These are phyloP conservation scores for Thinopyrum elongatum DNA, from an alignment of 176 grass and related monocot species.

Conservation along the genomic window DNA sequence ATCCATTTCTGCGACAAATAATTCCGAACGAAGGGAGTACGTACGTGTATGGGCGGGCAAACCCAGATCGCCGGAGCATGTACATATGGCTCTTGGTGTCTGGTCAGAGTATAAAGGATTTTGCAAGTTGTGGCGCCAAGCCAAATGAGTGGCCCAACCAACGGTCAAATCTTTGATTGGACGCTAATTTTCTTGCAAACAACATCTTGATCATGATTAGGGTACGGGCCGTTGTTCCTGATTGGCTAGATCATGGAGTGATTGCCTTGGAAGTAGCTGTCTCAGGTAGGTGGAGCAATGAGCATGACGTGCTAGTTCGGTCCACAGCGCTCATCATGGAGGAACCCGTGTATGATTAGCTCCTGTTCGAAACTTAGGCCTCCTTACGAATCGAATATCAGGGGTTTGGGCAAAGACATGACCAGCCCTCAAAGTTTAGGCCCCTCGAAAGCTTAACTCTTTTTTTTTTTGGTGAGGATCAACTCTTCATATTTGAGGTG, in stretches of 20 bases:
- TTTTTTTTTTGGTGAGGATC: no score
- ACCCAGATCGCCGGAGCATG: no score
- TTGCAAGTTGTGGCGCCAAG: not conserved
- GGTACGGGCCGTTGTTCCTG: not conserved
- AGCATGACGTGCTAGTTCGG: not conserved
- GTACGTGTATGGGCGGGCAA: no score
- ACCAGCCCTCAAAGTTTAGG: no score
- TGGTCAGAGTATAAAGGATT: not conserved
- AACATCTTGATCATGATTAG: not conserved
- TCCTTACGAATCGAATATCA: no score
- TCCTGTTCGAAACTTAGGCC: not conserved
- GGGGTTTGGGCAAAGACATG: no score
- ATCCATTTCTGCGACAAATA: no score
- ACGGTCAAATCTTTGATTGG: conserved; percentile 10
- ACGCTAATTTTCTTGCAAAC: not conserved
- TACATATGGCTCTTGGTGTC: not conserved
- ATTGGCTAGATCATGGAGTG: not conserved
- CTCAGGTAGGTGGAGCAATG: not conserved
- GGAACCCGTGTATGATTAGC: not conserved
- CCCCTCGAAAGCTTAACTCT: no score
- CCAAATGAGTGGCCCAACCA: not conserved
- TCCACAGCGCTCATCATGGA: not conserved
- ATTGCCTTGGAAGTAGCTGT: not conserved
- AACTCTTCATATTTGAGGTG: no score
- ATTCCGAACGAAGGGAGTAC: no score